These are phyloP conservation scores for Ceriops zippeliana DNA, from an alignment of 345 rosid genomes.

Conservation along the genomic window DNA sequence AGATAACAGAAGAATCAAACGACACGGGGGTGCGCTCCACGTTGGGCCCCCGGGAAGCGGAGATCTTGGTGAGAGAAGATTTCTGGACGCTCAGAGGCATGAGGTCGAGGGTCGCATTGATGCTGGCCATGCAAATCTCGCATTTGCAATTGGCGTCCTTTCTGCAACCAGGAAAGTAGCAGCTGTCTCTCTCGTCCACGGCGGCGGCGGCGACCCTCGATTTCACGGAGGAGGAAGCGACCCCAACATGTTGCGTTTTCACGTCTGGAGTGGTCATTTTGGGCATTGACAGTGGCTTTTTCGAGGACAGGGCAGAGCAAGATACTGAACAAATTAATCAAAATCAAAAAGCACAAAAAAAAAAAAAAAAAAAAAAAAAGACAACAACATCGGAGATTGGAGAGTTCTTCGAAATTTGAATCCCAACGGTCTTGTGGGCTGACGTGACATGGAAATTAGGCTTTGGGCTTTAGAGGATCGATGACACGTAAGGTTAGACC, in stretches of 20 bases:
- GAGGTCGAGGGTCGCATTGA: constrained; percentile 87
- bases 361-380: too few relatives aligned
- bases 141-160: constrained; percentile 87
- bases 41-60: constrained; percentile 30
- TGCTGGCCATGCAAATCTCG: constrained; percentile 73
- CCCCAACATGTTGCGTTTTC: constrained; percentile 28
- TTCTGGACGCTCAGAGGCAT: constrained; percentile 67
- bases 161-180: constrained; percentile 81
- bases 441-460: not conserved
- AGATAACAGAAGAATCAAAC: constrained; percentile 39
- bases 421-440: constrained; percentile 39
- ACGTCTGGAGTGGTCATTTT: constrained; percentile 15
- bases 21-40: constrained; percentile 46
- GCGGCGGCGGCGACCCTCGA: constrained; percentile 28
- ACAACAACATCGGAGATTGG: not conserved
- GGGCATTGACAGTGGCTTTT: not conserved
- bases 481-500: too few relatives aligned
- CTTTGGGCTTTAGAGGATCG: too few relatives aligned
- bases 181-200: constrained; percentile 52
- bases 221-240: constrained; percentile 35
- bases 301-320: too few relatives aligned
- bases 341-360: too few relatives aligned
- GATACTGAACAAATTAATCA: too few relatives aligned
- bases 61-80: constrained; percentile 63
- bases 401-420: constrained; percentile 43